A percentile compares a stretch with the other conserved stretches of the same genome.
phyloP scores from a whole-genome alignment of 2,329 filamentous ascomycete species.

The Zalaria obscura region DNA sequence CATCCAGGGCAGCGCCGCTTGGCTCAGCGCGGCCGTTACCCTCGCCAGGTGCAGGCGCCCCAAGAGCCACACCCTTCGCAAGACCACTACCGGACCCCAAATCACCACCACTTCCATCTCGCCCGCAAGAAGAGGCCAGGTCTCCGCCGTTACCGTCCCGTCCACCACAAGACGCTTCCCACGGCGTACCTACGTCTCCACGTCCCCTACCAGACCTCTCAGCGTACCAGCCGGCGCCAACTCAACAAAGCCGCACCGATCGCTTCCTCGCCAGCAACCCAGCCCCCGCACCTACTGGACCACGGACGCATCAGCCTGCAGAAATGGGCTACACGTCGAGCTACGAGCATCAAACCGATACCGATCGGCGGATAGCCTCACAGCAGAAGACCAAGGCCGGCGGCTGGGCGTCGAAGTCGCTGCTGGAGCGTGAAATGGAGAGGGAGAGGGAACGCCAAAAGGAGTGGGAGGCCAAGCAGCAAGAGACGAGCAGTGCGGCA shows the following conservation, averaged over 20 bases:
- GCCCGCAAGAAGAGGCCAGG: slow-evolving; percentile 7
- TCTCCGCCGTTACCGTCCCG: slow-evolving; percentile 9
- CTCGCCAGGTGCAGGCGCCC: slow-evolving; percentile 12
- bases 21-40: slow-evolving; percentile 16
- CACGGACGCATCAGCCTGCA: slow-evolving; percentile 25
- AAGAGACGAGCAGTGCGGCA: slow-evolving; percentile 43
- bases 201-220: slow-evolving; percentile 28
- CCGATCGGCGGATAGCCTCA: slow-evolving; percentile 43
- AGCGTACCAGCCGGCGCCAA: slow-evolving; percentile 10
- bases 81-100: slow-evolving; percentile 11
- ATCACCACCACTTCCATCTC: slow-evolving; percentile 3
- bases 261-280: slow-evolving; percentile 43
- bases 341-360: slow-evolving; percentile 41
- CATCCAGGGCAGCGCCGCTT: slow-evolving; percentile 15
- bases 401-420: slow-evolving; percentile 52
- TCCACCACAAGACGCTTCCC: slow-evolving; percentile 1
- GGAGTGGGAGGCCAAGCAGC: slow-evolving; percentile 68
- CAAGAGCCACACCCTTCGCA: slow-evolving; percentile 35
- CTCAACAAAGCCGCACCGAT: slow-evolving; percentile 36
- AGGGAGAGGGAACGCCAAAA: slow-evolving; percentile 60
- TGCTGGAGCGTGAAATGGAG: slow-evolving; percentile 71
- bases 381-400: slow-evolving; percentile 48
- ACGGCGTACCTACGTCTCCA: slow-evolving; percentile 1
- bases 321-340: slow-evolving; percentile 43
- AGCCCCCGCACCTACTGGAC: slow-evolving; percentile 26